phyloP scores from a whole-genome alignment of 2,329 filamentous ascomycete species.

The Clonostachys chloroleuca region DNA sequence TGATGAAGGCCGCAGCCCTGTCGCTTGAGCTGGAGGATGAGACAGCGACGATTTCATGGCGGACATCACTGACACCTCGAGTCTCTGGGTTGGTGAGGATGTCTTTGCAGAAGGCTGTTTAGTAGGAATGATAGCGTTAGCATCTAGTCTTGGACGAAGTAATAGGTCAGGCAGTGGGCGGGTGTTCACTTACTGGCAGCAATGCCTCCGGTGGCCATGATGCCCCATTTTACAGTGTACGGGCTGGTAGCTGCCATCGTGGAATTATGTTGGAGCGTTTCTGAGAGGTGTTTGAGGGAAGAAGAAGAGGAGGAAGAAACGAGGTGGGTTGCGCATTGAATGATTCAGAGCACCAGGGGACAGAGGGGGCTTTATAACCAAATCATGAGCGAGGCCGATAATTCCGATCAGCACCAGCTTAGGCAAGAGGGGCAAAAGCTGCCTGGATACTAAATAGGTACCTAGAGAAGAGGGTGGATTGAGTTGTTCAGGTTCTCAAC shows the following conservation, averaged over 20 bases:
- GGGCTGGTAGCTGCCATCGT: slow-evolving; percentile 33
- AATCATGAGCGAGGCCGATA: too few species aligned
- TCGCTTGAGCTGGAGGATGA: slow-evolving; percentile 71
- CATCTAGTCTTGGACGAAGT: neutral
- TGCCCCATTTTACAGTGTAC: slow-evolving; percentile 52
- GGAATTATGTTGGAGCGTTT: slow-evolving; percentile 4
- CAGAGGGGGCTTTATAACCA: too few species aligned
- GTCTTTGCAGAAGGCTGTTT: slow-evolving; percentile 67
- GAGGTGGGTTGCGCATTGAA: too few species aligned
- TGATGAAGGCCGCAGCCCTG: slow-evolving; percentile 69
- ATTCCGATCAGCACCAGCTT: too few species aligned
- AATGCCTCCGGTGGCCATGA: slow-evolving; percentile 57
- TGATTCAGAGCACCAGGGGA: too few species aligned
- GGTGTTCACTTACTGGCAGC: slow-evolving; percentile 43
- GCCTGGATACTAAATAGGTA: too few species aligned
- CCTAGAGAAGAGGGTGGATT: too few species aligned
- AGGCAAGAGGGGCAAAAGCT: too few species aligned
- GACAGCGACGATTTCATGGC: slow-evolving; percentile 74
- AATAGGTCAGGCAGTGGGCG: neutral
- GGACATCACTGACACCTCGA: slow-evolving; percentile 67
- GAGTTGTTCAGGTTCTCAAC: too few species aligned
- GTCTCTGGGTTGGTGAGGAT: slow-evolving; percentile 68
- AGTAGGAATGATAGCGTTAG: neutral
- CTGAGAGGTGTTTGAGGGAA: neutral
- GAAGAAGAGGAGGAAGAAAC: neutral